These are phyloP conservation scores for Aegilops tauschii DNA, from an alignment of 176 grass and related monocot genomes.

Conservation along the genomic window DNA sequence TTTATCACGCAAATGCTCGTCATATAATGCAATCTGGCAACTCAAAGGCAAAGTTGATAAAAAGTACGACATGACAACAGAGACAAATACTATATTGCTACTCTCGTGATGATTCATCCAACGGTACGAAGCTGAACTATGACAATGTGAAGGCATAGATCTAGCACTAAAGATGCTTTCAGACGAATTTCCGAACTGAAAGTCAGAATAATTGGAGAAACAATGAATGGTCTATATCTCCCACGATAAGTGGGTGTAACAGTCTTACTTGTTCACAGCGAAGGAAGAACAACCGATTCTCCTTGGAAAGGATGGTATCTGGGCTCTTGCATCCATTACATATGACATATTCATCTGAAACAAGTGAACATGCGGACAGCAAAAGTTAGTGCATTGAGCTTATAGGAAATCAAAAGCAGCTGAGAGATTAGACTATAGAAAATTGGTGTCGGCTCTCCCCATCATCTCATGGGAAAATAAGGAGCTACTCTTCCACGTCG, in stretches of 20 bases:
- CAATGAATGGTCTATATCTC: too few relatives aligned
- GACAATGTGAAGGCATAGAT: not conserved
- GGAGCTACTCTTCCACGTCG: not conserved
- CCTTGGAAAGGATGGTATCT: slow-evolving; percentile 97
- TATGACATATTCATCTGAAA: slow-evolving; percentile 97
- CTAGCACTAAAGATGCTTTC: not conserved
- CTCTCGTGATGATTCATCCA: not conserved
- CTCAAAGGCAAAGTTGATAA: not conserved
- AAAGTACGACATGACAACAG: not conserved
- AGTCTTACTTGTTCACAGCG: slow-evolving; percentile 83
- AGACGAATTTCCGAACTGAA: not conserved
- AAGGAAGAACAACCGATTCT: slow-evolving; percentile 95
- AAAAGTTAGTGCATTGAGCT: not conserved
- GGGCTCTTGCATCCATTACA: slow-evolving; percentile 99
- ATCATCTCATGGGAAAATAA: not conserved
- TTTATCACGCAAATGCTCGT: not conserved
- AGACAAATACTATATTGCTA: not conserved
- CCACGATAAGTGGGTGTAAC: too few relatives aligned
- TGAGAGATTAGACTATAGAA: not conserved
- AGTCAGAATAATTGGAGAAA: too few relatives aligned
- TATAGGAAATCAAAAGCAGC: not conserved
- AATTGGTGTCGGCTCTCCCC: not conserved
- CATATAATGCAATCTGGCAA: slow-evolving; percentile 18
- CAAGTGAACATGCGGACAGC: not conserved
- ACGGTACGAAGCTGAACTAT: slow-evolving; percentile 32